phyloP scores from a whole-genome alignment of 2,329 filamentous ascomycete genomes.

The Fragosphaeria purpurea region DNA sequence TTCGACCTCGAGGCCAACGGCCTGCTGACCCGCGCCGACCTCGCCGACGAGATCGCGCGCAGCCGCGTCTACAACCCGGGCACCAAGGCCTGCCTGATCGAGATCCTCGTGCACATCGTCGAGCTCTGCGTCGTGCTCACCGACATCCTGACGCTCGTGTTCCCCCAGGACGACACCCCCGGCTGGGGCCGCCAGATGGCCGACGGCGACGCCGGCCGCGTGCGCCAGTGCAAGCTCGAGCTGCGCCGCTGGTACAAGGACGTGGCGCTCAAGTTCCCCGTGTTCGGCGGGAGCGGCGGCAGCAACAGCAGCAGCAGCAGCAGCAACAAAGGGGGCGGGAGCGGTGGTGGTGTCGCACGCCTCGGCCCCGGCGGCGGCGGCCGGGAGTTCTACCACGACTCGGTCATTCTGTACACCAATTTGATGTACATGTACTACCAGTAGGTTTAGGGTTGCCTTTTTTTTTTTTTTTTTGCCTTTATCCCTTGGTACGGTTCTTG shows the following conservation, averaged over 20 bases:
- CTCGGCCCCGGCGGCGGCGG: not conserved
- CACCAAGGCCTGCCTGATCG: slow-evolving; percentile 12
- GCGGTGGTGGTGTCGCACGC: not conserved
- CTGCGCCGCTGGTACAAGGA: slow-evolving; percentile 12
- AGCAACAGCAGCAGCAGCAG: not conserved
- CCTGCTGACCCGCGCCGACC: slow-evolving; percentile 25
- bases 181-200: slow-evolving; percentile 10
- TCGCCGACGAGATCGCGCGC: slow-evolving; percentile 32
- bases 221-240: slow-evolving; percentile 10
- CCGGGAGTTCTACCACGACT: slow-evolving; percentile 11
- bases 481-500: not conserved
- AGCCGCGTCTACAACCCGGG: slow-evolving; percentile 14
- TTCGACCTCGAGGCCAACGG: slow-evolving; percentile 32
- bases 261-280: slow-evolving; percentile 6
- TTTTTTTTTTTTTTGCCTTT: not conserved
- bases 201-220: slow-evolving; percentile 6
- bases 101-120: slow-evolving; percentile 10
- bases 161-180: slow-evolving; percentile 12
- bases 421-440: slow-evolving; percentile 16
- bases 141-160: slow-evolving; percentile 12
- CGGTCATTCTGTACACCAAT: slow-evolving; percentile 13
- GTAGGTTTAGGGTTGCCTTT: not conserved
- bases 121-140: slow-evolving; percentile 12
- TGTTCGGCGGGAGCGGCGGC: slow-evolving; percentile 2
- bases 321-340: not conserved